Base-by-base conservation (phyloP, 768 basidiomycete genomes). In the Coprinopsis marcescibilis region DNA sequence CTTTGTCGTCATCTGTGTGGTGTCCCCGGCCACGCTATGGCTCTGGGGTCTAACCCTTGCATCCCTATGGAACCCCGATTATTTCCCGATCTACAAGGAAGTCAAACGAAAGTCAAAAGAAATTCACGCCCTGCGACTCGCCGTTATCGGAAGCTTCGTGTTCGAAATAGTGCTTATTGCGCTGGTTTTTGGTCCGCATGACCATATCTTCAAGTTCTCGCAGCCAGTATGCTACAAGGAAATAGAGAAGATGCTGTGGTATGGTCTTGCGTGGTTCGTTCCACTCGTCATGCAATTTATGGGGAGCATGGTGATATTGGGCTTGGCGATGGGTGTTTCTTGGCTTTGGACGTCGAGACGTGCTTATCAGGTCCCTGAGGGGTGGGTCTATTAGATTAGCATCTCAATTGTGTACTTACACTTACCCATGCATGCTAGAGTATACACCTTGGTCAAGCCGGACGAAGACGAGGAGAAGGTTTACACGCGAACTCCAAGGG, bases 1-100 rank as follows among this genome's bases (percentile, higher is more conserved):
- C 4, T 58, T 56, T 41, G 55, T 56, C 10, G 42, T 58, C 30
- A 29, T 54, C 23, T 27, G 40, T 4, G 46, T 49, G 21, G 53
- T 47, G 1, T 58, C 57, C 1, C 57, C 57, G 5, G 50, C 40
- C 1, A 56, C 48, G 14, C 24, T 58, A 12, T 44, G 47, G 21
- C 30, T 58, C 2, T 58, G 57, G 57, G 23, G 43, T 24, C 20
- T 26, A 15, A 20, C 40, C 29, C n/a, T 45, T 46, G 4, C 23
- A 19, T 51, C 50, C 30, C 25, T 45, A 38, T 41, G 45, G 38
- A 41, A 46, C 25, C 14, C 40, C 26, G 15, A 26, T 8, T 7
- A 17, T n/a, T 47, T 47, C 32, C 45, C 45, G n/a, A 39, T 47
- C 10, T 6, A 25, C 3, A 21, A 39, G 19, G 30, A 38, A 17